Evolutionary conservation across 2,329 filamentous ascomycete genomes (phyloP), one percentile per base, ranked within the genome.

Genomic region (Cladosporium sp.): DNA sequence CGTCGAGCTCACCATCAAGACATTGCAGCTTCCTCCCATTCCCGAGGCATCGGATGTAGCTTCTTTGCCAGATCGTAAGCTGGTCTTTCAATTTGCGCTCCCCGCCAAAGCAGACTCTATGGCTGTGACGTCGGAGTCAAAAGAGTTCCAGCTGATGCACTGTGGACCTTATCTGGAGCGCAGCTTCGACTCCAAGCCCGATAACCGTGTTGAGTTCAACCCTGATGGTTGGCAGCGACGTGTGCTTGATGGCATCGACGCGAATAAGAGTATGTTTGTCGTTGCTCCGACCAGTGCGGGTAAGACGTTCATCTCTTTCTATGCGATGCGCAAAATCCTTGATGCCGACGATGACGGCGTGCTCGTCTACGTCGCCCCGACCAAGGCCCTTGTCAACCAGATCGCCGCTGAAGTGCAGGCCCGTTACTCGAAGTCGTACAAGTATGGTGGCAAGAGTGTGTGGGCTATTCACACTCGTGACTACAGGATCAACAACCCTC

Each of bases 291-390:
- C 89, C 0, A 89, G 85, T 22, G 86, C 89, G 0, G 89, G 89
- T 61, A 93, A 92, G 71, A 93, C 89, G 0, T 93, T 92, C 70
- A 92, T 92, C 58, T 88, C 84, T 0, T 93, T 92, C 70, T 91
- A 93, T 64, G 89, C 89, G 1, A 93, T 92, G 86, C 87, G 88
- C 66, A 85, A 89, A 66, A 77, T 91, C 1, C 75, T 93, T 9
- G 79, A 87, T 66, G 79, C 80, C 3, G 83, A 83, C 60, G 82
- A 92, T 59, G 83, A 90, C 49, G 85, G 83, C 2, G 80, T 92
- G 2, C 73, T 93, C 6, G 86, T 92, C 0, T 93, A 92, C 63
- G 86, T 93, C 5, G 89, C 88, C 0, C 89, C 89, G 0, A 92
- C 89, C 0, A 93, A 93, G 67, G 88, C 90, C 3, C 76, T 93